Evolutionary conservation across 176 grass and related monocot species (phyloP).

Genomic region (Cenchrus fungigraminus): DNA sequence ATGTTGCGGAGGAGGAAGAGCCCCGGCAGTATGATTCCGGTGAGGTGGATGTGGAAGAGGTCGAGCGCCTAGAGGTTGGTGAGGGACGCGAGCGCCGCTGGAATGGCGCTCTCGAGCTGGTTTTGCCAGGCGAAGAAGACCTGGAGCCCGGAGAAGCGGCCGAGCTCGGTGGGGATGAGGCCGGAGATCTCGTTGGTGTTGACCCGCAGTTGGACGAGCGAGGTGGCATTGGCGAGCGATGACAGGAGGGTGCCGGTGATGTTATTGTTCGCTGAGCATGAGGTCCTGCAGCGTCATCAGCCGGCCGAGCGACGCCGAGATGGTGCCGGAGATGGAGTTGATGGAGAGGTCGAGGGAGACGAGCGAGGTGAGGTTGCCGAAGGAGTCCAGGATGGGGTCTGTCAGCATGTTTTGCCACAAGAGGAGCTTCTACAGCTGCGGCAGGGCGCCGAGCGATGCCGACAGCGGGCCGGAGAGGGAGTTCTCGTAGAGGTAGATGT

Average conservation of each 20-base stretch:
- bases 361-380: constrained; percentile 70
- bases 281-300: constrained; percentile 75
- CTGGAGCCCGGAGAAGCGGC: constrained; percentile 49
- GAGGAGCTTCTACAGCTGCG: constrained; percentile 74
- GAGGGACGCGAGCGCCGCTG: constrained; percentile 50
- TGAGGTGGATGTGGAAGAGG: constrained; percentile 89
- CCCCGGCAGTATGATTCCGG: constrained; percentile 65
- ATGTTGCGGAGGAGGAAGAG: constrained; percentile 84
- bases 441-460: constrained; percentile 55
- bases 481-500: constrained; percentile 95
- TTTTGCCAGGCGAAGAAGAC: constrained; percentile 96
- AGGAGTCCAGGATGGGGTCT: constrained; percentile 72
- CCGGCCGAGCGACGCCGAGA: constrained; percentile 57
- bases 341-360: constrained; percentile 86
- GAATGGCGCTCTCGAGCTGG: constrained; percentile 82
- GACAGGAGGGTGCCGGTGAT: constrained; percentile 79
- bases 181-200: constrained; percentile 96
- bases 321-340: constrained; percentile 83
- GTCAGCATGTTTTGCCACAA: constrained; percentile 94
- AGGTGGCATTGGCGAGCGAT: constrained; percentile 62
- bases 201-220: constrained; percentile 79
- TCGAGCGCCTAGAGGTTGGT: constrained; percentile 75
- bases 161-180: constrained; percentile 73
- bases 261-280: constrained; percentile 98
- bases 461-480: constrained; percentile 71